Evolutionary conservation across 805 yeast species (phyloP), one percentile per base, ranked within the genome.

Genomic region (Sungouiozyma intestinalis): DNA sequence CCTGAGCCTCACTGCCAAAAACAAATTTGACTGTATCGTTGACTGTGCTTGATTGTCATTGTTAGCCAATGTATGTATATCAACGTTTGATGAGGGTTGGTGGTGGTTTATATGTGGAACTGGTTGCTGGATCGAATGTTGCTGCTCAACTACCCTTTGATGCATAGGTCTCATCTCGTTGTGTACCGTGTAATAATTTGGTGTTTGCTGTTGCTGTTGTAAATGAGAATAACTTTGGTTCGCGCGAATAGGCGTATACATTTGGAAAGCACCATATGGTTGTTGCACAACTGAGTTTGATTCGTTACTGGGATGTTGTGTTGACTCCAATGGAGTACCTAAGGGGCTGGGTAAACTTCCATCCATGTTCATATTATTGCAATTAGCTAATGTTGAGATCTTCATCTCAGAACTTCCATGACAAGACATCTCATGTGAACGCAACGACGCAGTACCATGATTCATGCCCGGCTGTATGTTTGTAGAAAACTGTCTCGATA

Each of bases 1-100:
- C 16, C 57, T 45, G 27, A 48, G 18, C 19, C 43, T 35, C 19
- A 36, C 43, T 33, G 47, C 49, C 16, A 47, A 31, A 17, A 33
- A 40, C 36, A 47, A 24, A 37, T 46, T 44, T 13, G 45, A 39
- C 38, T 43, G 49, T n/a, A 46, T 17, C 3, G 18, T 35, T 35
- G 37, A 16, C 11, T 35, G 37, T 35, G 6, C 16, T 35, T 17
- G 24, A 4, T 11, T 17, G 18, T 17, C 14, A 3, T 5, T 14
- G 18, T 34, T 34, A 13, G 8, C 19, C 4, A 18, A 16, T n/a
- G 36, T 14, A 13, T 5, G n/a, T 5, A 18, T 34, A 3, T 11
- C 16, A 5, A 7, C n/a, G 13, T 21, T 17, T 16, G 15, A 21
- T 20, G 21, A 14, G 14, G 19, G 21, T 37, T 27, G 34, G 8